Evolutionary conservation across 2,329 filamentous ascomycete genomes (phyloP).

Genomic region (Sclerotiophoma versabilis): DNA sequence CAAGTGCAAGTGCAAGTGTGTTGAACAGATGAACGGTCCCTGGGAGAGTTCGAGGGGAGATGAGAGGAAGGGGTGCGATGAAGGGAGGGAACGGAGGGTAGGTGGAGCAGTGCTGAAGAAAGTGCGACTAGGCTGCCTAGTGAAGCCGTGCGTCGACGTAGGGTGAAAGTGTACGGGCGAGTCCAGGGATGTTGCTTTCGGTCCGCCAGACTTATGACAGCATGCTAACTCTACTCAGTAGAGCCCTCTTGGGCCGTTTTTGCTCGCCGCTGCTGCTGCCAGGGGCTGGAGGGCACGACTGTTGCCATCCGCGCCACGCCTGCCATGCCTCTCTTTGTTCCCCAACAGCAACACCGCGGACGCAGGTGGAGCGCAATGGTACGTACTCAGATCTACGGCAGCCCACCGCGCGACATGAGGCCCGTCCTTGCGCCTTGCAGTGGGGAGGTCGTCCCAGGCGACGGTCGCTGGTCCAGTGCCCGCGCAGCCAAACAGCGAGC

Average conservation of each 20-base stretch:
- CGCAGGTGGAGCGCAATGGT: constrained; percentile 14
- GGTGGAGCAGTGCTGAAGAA: constrained; percentile 43
- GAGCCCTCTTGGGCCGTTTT: constrained; percentile 20
- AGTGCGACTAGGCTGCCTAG: constrained; percentile 39
- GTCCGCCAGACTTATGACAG: constrained; percentile 37
- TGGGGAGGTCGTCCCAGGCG: constrained; percentile 15
- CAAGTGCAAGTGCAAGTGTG: constrained; percentile 23
- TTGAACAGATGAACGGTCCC: constrained; percentile 29
- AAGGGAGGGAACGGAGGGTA: constrained; percentile 37
- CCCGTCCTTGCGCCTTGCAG: constrained; percentile 16
- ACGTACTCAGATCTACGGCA: constrained; percentile 14
- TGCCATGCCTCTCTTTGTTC: constrained; percentile 10
- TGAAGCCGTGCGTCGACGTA: constrained; percentile 40
- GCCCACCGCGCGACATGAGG: constrained; percentile 11
- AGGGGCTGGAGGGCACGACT: constrained; percentile 30
- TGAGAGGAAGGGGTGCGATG: constrained; percentile 33
- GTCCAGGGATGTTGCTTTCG: constrained; percentile 38
- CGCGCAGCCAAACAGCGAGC: constrained; percentile 12
- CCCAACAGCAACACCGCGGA: neutral
- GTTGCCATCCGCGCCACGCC: constrained; percentile 10
- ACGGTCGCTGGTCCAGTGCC: constrained; percentile 3
- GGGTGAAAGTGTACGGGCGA: constrained; percentile 39
- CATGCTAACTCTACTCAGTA: constrained; percentile 44
- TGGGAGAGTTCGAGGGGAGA: constrained; percentile 33
- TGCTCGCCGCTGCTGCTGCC: constrained; percentile 22